A percentile compares a stretch with the other conserved stretches of the same genome.
phyloP scores from a whole-genome alignment of 768 basidiomycete species.

The Mycena galericulata region DNA sequence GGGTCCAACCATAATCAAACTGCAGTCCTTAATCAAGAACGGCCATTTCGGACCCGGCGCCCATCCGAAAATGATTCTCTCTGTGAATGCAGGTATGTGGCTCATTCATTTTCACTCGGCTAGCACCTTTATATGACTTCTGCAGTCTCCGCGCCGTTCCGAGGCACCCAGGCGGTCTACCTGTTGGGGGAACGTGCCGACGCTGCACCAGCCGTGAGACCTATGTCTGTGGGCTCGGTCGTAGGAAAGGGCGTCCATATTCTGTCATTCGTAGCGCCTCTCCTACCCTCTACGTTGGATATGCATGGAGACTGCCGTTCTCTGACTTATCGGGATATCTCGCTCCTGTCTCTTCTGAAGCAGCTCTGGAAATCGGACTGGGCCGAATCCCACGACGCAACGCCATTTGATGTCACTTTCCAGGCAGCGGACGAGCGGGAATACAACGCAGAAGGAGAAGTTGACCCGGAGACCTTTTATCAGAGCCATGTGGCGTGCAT shows the following conservation, averaged over 20 bases:
- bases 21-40: conserved; percentile 54
- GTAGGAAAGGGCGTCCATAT: conserved; percentile 55
- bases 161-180: conserved; percentile 62
- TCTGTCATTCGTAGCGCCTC: conserved; percentile 56
- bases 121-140: neutral
- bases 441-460: conserved; percentile 48
- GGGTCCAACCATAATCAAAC: conserved; percentile 59
- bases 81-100: conserved; percentile 54
- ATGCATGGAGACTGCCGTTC: conserved; percentile 57
- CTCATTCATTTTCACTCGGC: neutral
- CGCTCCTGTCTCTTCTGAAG: conserved; percentile 45
- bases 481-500: conserved; percentile 54
- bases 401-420: conserved; percentile 62
- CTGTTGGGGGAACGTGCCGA: conserved; percentile 55
- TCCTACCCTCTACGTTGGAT: conserved; percentile 52
- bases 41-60: conserved; percentile 55
- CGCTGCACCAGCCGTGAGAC: conserved; percentile 54
- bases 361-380: conserved; percentile 62
- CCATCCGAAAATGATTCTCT: conserved; percentile 60
- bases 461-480: conserved; percentile 54
- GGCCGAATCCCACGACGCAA: conserved; percentile 59
- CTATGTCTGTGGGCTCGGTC: conserved; percentile 53
- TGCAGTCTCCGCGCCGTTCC: conserved; percentile 59
- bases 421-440: conserved; percentile 58
- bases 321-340: conserved; percentile 54